Conservation (phyloP, 106 monocot species). For the Dendrobium chrysotoxum region DNA sequence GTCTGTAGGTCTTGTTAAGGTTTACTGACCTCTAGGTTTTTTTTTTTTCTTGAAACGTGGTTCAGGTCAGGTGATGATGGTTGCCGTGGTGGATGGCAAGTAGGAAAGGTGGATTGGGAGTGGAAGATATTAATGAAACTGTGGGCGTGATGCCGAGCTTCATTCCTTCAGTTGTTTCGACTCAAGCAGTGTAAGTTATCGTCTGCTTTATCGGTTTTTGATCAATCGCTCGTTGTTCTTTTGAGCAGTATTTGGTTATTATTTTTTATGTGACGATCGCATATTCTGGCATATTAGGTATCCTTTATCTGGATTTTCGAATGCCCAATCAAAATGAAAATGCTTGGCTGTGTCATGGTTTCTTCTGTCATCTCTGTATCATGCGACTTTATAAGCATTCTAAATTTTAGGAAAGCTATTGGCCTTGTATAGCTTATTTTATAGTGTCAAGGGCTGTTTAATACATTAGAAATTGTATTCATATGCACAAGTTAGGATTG, state of each 20-base stretch:
- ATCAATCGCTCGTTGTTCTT: neutral
- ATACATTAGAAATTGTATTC: no score
- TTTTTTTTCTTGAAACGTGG: no score
- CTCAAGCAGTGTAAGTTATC: neutral
- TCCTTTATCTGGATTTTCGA: neutral
- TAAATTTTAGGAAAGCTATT: no score
- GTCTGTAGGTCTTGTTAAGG: no score
- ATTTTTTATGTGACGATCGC: neutral
- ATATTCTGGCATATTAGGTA: neutral
- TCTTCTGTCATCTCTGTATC: no score
- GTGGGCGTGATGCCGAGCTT: constrained; percentile 3
- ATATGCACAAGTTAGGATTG: no score
- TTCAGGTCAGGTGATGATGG: neutral
- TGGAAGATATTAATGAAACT: constrained; percentile 1
- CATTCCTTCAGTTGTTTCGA: constrained; percentile 2
- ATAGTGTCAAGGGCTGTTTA: no score
- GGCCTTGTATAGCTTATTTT: no score
- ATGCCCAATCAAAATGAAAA: neutral
- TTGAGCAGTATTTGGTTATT: neutral
- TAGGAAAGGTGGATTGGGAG: neutral
- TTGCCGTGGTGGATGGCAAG: neutral
- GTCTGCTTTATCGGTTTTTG: neutral
- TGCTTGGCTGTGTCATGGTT: no score
- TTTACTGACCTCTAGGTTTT: no score
- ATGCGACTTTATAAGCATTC: no score